Evolutionary conservation across 2,329 filamentous ascomycete species (phyloP).

Genomic region (Plectosphaerella sp.): DNA sequence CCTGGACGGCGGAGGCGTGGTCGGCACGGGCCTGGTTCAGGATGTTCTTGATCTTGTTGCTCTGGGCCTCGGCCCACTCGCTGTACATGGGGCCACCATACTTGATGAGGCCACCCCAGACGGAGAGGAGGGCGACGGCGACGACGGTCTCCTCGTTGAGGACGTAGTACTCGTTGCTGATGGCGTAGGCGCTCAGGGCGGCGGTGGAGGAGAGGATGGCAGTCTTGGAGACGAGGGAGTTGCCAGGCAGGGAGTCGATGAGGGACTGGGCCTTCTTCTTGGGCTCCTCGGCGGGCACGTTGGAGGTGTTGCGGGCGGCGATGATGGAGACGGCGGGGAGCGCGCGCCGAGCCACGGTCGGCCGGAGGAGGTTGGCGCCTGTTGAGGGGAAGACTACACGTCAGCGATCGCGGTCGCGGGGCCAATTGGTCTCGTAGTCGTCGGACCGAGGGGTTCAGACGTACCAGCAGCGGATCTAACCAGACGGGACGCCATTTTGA

Average conservation of each 20-base stretch:
- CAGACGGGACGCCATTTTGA: constrained; percentile 96
- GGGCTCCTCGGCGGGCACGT: constrained; percentile 80
- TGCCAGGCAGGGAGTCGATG: constrained; percentile 88
- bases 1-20: constrained; percentile 93
- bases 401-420: constrained; percentile 7
- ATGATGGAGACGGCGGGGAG: constrained; percentile 70
- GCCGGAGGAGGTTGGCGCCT: constrained; percentile 91
- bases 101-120: constrained; percentile 90
- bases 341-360: constrained; percentile 69
- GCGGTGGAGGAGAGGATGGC: constrained; percentile 93
- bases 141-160: constrained; percentile 98
- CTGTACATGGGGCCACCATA: constrained; percentile 89
- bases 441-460: constrained; percentile 32
- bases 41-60: constrained; percentile 90
- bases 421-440: constrained; percentile 31
- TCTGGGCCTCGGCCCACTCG: constrained; percentile 86
- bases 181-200: constrained; percentile 86
- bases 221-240: constrained; percentile 88
- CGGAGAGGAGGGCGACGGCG: constrained; percentile 84
- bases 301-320: constrained; percentile 67
- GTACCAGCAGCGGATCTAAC: constrained; percentile 92
- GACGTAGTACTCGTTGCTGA: constrained; percentile 99
- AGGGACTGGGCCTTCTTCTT: constrained; percentile 97
- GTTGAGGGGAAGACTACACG: constrained; percentile 8
- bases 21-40: constrained; percentile 90